Evolutionary conservation across 208 protist genomes (phyloP), one percentile per base, ranked within the genome.

Genomic region (Porcisia hertigi): DNA sequence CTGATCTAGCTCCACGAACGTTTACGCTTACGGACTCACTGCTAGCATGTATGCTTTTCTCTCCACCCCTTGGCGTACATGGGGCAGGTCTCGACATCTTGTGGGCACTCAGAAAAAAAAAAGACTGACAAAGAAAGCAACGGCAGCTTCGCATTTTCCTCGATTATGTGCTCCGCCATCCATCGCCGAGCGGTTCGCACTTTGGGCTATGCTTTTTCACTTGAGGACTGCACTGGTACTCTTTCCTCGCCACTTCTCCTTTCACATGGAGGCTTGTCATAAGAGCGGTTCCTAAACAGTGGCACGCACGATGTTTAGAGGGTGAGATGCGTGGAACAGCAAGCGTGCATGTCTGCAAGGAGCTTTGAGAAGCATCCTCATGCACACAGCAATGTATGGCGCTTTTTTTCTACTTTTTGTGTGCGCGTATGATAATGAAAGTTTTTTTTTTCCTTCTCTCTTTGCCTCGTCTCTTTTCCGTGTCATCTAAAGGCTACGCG

Each of bases 371-470:
- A 67, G 23, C 41, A 49, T n/a, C 23, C 41, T 16, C 63, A 52
- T 52, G 63, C 63, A 30, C 63, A 43, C 41, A 52, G 8, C 8
- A 67, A 43, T 71, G 47, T 43, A 71, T 71, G 66, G 2, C 23
- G 23, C 47, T 57, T 49, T 71, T 53, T 71, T 20, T 12, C 39
- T 45, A 20, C 30, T 41, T 57, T 49, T 71, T 71, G n/a, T 25
- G 66, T 57, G 47, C 49, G 39, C 49, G 47, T 39, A 11, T 57
- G 20, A 43, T 25, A 12, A 53, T 36, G 47, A 16, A 41, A 45
- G 18, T 57, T 11, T n/a, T 53, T 41, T 41, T 30, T 30, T 30
- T 30, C 30, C 47, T 52, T 36, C 23, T n/a, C 43, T 18, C 20
- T 43, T 43, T 43, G n/a, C 12, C 47, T 23, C 20, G 34, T 18